phyloP scores from a whole-genome alignment of 2,329 filamentous ascomycete genomes.

The Tolypocladium endophyticum region DNA sequence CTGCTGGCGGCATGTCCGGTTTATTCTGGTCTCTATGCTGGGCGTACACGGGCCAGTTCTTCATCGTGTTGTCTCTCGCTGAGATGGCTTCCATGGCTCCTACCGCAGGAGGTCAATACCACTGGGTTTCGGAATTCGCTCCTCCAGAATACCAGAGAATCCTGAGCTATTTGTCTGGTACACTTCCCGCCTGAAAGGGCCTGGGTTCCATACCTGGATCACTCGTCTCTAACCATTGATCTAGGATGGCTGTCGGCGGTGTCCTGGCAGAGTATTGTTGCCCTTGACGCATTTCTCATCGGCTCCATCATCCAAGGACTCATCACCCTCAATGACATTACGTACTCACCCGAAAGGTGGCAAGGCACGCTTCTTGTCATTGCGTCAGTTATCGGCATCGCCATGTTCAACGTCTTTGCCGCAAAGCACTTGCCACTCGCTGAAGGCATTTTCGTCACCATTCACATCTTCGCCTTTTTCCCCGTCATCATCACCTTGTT shows the following conservation, averaged over 20 bases:
- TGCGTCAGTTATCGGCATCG: slow-evolving; percentile 3
- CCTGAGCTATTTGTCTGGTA: slow-evolving; percentile 32
- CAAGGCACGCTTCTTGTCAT: slow-evolving; percentile 4
- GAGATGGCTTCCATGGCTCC: slow-evolving; percentile 45
- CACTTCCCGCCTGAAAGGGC: background rate
- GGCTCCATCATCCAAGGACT: slow-evolving; percentile 35
- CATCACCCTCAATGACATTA: slow-evolving; percentile 18
- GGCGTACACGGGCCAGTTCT: slow-evolving; percentile 13
- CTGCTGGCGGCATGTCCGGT: slow-evolving; percentile 7
- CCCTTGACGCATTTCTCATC: slow-evolving; percentile 29
- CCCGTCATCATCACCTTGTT: slow-evolving; percentile 5
- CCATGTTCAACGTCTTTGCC: slow-evolving; percentile 6
- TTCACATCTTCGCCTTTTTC: slow-evolving; percentile 7
- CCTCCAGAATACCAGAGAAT: slow-evolving; percentile 37
- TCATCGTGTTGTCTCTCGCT: slow-evolving; percentile 31
- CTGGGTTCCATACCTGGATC: background rate
- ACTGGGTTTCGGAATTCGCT: slow-evolving; percentile 47
- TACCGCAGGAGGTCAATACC: slow-evolving; percentile 47
- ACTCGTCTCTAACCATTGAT: background rate
- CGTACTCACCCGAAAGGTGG: slow-evolving; percentile 1
- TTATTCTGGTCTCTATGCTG: slow-evolving; percentile 9
- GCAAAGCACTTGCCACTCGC: slow-evolving; percentile 4
- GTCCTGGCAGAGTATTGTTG: slow-evolving; percentile 32
- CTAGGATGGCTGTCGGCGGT: slow-evolving; percentile 30
- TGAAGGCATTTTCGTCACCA: slow-evolving; percentile 6